A percentile compares a stretch with the other conserved stretches of the same genome.
phyloP scores from a whole-genome alignment of 2,329 filamentous ascomycete genomes.

The Stemphylium vesicarium region DNA sequence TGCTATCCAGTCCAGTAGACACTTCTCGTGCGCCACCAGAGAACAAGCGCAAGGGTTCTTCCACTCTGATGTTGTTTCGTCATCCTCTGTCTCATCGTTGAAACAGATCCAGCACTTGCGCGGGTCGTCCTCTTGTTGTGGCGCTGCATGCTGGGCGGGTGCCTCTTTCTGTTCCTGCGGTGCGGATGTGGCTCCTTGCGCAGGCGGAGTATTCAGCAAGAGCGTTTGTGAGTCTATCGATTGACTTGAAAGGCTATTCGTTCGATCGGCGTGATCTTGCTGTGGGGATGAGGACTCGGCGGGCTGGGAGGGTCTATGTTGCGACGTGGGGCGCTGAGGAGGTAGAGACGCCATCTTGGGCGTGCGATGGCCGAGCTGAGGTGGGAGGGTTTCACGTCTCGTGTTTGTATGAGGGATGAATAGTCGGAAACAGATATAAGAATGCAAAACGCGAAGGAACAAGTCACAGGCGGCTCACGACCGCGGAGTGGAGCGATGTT shows the following conservation, averaged over 20 bases:
- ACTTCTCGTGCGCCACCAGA: constrained; percentile 87
- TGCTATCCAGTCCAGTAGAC: constrained; percentile 90
- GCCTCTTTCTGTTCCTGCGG: constrained; percentile 22
- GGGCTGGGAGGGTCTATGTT: constrained; percentile 40
- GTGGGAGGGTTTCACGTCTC: too few species aligned
- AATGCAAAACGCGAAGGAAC: neutral
- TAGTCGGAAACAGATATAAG: too few species aligned
- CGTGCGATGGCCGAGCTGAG: neutral
- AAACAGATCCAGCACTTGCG: constrained; percentile 75
- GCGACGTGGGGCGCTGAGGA: constrained; percentile 44
- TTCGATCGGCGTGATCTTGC: constrained; percentile 30
- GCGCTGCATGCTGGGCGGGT: constrained; percentile 13
- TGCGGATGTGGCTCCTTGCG: constrained; percentile 19
- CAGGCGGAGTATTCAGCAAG: constrained; percentile 48
- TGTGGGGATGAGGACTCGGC: constrained; percentile 24
- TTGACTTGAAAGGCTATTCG: constrained; percentile 47
- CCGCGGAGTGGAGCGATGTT: neutral
- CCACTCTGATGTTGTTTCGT: constrained; percentile 71
- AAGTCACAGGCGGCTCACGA: neutral
- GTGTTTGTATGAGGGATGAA: too few species aligned
- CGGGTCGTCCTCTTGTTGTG: constrained; percentile 40
- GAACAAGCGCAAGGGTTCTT: constrained; percentile 89
- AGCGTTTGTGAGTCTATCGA: constrained; percentile 57
- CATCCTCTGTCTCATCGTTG: constrained; percentile 68
- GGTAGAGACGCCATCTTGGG: constrained; percentile 52